Percentiles rank a stretch among this genome's conserved stretches.
These are phyloP conservation scores for Diophrys sp. DNA, from an alignment of 73 alveolate species.

Conservation along the genomic window DNA sequence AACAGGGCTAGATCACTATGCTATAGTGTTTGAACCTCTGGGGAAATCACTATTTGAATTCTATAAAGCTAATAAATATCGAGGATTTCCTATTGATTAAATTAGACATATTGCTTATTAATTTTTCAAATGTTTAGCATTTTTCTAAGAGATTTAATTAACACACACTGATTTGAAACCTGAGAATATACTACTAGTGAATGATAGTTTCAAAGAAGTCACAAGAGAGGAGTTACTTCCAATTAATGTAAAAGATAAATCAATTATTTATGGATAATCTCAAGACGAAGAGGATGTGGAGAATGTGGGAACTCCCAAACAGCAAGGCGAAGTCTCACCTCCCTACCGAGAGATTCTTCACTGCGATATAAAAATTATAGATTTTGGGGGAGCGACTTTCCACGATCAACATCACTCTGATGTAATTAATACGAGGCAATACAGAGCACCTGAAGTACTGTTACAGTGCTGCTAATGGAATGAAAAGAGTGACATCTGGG, in stretches of 20 bases:
- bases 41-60: conserved; percentile 91
- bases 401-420: conserved; percentile 74
- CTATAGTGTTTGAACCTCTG: conserved; percentile 82
- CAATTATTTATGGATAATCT: conserved; percentile 21
- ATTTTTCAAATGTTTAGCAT: conserved; percentile 70
- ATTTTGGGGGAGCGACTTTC: conserved; percentile 95
- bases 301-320: conserved; percentile 7
- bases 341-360: conserved; percentile 7
- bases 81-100: conserved; percentile 81
- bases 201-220: conserved; percentile 47
- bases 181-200: conserved; percentile 87
- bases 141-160: conserved; percentile 67
- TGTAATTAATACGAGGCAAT: conserved; percentile 93
- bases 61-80: conserved; percentile 73
- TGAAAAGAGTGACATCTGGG: conserved; percentile 93
- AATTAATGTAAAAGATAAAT: conserved; percentile 46
- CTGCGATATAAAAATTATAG: conserved; percentile 83
- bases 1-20: conserved; percentile 28
- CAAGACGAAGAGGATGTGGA: conserved; percentile 32
- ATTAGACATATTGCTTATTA: conserved; percentile 76
- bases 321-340: background rate
- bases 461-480: conserved; percentile 84
- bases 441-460: conserved; percentile 97
- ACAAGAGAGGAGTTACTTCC: conserved; percentile 44
- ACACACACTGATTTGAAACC: conserved; percentile 98